Conservation (phyloP, 371 early-diverging fungal genomes). For the Coemansia sp. region DNA sequence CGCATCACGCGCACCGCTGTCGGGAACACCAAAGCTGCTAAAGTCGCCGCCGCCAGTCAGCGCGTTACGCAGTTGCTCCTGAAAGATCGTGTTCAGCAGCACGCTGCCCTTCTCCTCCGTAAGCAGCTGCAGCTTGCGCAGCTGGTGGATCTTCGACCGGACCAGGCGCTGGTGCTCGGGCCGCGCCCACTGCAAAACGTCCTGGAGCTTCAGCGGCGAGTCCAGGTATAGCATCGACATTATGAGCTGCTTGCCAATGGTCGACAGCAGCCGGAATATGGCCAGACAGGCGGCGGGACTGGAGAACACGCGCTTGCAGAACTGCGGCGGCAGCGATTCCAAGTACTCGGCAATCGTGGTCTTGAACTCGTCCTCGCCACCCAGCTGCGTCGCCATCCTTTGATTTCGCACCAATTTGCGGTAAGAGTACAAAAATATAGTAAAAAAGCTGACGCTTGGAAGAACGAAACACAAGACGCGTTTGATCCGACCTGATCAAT, state of each 20-base stretch:
- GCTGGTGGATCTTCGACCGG: slow-evolving; percentile 61
- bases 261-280: slow-evolving; percentile 86
- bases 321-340: slow-evolving; percentile 71
- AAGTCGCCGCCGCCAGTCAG: slow-evolving; percentile 86
- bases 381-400: slow-evolving; percentile 17
- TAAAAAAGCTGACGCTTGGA: no score
- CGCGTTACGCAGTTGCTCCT: slow-evolving; percentile 78
- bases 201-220: slow-evolving; percentile 58
- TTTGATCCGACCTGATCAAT: no score
- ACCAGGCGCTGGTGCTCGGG: slow-evolving; percentile 60
- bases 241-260: slow-evolving; percentile 84
- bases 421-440: background rate
- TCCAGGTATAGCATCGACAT: slow-evolving; percentile 85
- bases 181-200: slow-evolving; percentile 71
- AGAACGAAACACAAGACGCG: no score
- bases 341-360: slow-evolving; percentile 78
- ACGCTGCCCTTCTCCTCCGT: slow-evolving; percentile 52
- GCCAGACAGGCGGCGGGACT: slow-evolving; percentile 93
- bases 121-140: slow-evolving; percentile 68
- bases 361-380: slow-evolving; percentile 53
- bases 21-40: slow-evolving; percentile 79
- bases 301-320: slow-evolving; percentile 75
- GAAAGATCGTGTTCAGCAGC: slow-evolving; percentile 69
- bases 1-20: slow-evolving; percentile 65
- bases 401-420: no score